phyloP scores from a whole-genome alignment of 2,329 filamentous ascomycete genomes.

The Bisporella sp. region DNA sequence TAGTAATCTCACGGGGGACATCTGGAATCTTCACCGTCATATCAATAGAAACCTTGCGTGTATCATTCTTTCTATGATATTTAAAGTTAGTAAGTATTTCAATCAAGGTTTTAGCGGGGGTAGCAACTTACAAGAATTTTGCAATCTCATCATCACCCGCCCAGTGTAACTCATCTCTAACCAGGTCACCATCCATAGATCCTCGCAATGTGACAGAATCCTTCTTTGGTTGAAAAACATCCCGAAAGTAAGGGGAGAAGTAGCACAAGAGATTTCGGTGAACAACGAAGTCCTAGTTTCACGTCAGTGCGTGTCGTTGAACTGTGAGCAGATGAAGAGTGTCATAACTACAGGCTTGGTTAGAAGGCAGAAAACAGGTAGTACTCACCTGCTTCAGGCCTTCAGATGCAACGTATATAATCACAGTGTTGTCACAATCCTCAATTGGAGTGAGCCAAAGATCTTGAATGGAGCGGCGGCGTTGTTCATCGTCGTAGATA shows the following conservation, averaged over 20 bases:
- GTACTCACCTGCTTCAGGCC: too few species aligned
- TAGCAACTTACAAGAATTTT: background rate
- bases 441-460: too few species aligned
- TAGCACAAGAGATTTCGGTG: slow-evolving; percentile 6
- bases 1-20: background rate
- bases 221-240: background rate
- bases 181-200: background rate
- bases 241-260: slow-evolving; percentile 6
- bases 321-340: too few species aligned
- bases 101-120: background rate
- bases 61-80: slow-evolving; percentile 4
- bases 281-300: slow-evolving; percentile 1
- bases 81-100: background rate
- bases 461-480: too few species aligned
- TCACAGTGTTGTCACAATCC: too few species aligned
- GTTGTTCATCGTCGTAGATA: too few species aligned
- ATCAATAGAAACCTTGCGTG: slow-evolving; percentile 7
- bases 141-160: too few species aligned
- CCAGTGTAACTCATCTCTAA: too few species aligned
- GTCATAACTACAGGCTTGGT: too few species aligned
- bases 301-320: background rate
- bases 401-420: too few species aligned
- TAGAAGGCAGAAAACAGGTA: too few species aligned
- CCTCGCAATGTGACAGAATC: background rate
- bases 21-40: background rate